Conservation (phyloP, 2,329 filamentous ascomycete genomes). For the Aspergillus spinulosporus region DNA sequence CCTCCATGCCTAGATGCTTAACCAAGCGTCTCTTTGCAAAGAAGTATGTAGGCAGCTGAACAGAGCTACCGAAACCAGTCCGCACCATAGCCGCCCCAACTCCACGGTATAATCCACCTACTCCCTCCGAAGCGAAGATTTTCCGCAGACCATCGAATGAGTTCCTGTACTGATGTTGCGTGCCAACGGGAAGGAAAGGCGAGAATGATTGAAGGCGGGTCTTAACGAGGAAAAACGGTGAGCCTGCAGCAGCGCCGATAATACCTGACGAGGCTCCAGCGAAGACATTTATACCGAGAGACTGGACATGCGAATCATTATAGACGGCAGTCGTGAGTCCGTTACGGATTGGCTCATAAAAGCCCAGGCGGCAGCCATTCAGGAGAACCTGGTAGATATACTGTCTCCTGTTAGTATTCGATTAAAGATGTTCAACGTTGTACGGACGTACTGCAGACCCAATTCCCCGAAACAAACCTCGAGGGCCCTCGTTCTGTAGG, state of each 20-base stretch:
- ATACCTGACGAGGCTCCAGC: conserved; percentile 86
- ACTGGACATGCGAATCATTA: conserved; percentile 73
- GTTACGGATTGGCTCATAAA: conserved; percentile 92
- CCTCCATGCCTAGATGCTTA: conserved; percentile 81
- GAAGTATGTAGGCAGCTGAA: conserved; percentile 97
- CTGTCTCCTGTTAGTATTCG: conserved; percentile 27
- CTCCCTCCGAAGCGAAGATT: conserved; percentile 76
- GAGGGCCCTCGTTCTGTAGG: conserved; percentile 81
- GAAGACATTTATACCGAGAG: conserved; percentile 87
- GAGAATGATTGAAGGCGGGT: conserved; percentile 93
- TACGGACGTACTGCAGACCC: conserved; percentile 66
- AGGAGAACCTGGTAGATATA: conserved; percentile 96
- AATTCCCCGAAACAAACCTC: conserved; percentile 83
- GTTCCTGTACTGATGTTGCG: conserved; percentile 90
- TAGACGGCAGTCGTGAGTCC: conserved; percentile 69
- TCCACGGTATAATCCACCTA: conserved; percentile 82
- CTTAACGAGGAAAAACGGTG: conserved; percentile 97
- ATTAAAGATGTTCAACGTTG: not conserved
- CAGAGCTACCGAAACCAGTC: conserved; percentile 92
- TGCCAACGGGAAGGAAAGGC: conserved; percentile 88
- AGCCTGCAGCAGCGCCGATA: conserved; percentile 87
- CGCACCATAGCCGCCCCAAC: conserved; percentile 92
- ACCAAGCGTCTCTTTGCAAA: conserved; percentile 87
- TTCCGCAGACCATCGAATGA: conserved; percentile 77
- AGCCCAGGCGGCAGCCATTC: conserved; percentile 93